A percentile compares a stretch with the other conserved stretches of the same genome.
These are phyloP conservation scores for Spirogloea muscicola DNA, from an alignment of 139 green algal genomes.

Conservation along the genomic window DNA sequence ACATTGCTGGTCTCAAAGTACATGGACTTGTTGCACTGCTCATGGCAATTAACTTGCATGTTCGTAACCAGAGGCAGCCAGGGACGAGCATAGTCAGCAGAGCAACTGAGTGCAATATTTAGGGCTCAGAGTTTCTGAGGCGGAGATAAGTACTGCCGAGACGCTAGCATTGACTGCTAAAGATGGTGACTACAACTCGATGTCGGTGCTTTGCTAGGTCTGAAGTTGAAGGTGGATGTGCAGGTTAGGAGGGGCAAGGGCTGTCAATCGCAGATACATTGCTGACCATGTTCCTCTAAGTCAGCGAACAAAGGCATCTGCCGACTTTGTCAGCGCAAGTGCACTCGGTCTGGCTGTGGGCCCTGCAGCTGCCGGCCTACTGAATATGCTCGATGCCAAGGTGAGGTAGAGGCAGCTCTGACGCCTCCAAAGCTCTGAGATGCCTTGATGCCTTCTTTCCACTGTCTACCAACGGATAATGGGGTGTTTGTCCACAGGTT, in stretches of 20 bases:
- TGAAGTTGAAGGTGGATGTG: not conserved
- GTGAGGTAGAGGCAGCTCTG: too few relatives aligned
- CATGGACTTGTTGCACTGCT: not conserved
- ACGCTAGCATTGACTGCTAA: not conserved
- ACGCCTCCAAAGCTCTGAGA: too few relatives aligned
- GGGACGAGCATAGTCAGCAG: not conserved
- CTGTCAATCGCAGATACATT: constrained; percentile 49
- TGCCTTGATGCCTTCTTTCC: too few relatives aligned
- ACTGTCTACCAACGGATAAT: too few relatives aligned
- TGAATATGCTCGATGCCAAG: constrained; percentile 7
- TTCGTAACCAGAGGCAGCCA: not conserved
- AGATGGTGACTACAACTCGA: not conserved
- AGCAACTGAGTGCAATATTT: not conserved
- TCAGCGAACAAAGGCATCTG: constrained; percentile 21
- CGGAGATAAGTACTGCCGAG: not conserved
- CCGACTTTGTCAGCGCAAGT: constrained; percentile 45
- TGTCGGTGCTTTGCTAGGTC: not conserved
- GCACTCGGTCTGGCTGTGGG: constrained; percentile 41
- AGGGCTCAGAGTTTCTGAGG: not conserved
- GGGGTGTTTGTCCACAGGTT: too few relatives aligned
- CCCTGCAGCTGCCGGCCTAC: constrained; percentile 7
- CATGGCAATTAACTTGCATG: not conserved
- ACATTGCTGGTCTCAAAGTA: too few relatives aligned
- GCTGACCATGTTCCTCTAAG: constrained; percentile 29
- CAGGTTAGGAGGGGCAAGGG: constrained; percentile 38